These are phyloP conservation scores for Suillus spraguei DNA, from an alignment of 768 basidiomycete species.

Conservation along the genomic window DNA sequence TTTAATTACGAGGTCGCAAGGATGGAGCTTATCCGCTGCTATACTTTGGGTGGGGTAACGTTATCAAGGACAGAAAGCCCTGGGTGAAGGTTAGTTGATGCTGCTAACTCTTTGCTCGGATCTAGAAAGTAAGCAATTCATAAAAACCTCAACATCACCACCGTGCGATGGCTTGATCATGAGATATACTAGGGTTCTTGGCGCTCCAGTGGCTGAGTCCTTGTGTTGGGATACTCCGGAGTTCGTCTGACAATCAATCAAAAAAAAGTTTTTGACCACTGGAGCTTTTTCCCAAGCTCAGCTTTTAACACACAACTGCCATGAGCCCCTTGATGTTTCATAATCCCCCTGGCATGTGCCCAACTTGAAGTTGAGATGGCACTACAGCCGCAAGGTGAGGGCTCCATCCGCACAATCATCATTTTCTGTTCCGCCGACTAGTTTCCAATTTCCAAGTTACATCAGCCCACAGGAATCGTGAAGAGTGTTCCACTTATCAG, in stretches of 20 bases:
- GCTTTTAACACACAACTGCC: too few relatives aligned
- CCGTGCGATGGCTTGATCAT: too few relatives aligned
- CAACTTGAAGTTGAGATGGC: conserved; percentile 50
- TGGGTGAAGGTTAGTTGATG: too few relatives aligned
- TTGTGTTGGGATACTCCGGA: too few relatives aligned
- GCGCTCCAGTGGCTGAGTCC: too few relatives aligned
- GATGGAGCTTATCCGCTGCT: background rate
- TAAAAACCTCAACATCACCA: background rate
- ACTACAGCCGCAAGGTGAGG: conserved; percentile 96
- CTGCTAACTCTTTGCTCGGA: background rate
- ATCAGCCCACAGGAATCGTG: conserved; percentile 34
- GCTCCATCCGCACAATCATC: background rate
- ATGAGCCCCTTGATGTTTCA: too few relatives aligned
- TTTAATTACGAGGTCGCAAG: background rate
- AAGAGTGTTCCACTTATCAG: conserved; percentile 12
- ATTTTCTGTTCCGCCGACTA: background rate
- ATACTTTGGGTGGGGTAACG: background rate
- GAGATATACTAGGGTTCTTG: too few relatives aligned
- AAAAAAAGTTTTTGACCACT: too few relatives aligned
- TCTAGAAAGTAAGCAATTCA: background rate
- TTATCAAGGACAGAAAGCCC: background rate
- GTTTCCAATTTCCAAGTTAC: conserved; percentile 9
- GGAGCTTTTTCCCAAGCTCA: too few relatives aligned
- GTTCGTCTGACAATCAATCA: too few relatives aligned
- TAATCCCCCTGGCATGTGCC: too few relatives aligned